Evolutionary conservation across 768 basidiomycete genomes (phyloP), one percentile per base, ranked within the genome.

Genomic region (Leccinum arenicola): DNA sequence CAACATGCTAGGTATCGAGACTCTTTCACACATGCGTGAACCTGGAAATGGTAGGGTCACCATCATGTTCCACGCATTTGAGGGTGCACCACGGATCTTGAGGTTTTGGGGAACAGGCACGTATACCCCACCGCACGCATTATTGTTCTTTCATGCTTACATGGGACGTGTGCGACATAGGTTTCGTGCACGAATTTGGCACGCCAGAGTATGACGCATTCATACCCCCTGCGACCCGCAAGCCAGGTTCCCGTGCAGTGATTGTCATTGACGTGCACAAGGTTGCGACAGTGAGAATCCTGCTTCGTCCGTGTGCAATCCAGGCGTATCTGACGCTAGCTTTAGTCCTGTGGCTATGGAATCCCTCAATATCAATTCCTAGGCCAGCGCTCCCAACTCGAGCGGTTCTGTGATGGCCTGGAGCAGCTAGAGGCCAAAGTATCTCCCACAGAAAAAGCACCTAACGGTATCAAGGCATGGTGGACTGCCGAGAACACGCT

Each of bases 331-430:
- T 57, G 7, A 66, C 11, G 4, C 12, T 36, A 23, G 7, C n/a
- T 35, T 35, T 23, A 88, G 88, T 86, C 86, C 2, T 89, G 86
- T 62, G 86, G 88, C 21, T 88, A 79, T 62, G 80, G 80, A 0
- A 80, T 88, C 25, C 87, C 88, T 3, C 79, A 79, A 64, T 88
- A 82, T 67, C 74, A 77, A 47, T 89, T 82, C 72, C 70, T 81
- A 43, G 73, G 76, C 4, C 82, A 86, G 56, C 84, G 88, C 25
- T 79, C 77, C 2, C 76, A 76, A 9, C 80, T 85, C 15, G 74
- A 80, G 45, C 75, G 80, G 29, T 82, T 70, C 70, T 77, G 77
- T 31, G 74, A 71, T 9, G 72, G 70, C 59, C 75, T 78, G 54
- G 85, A 88, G 68, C 54, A 54, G 0, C 61, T 66, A 3, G 84